phyloP scores from a whole-genome alignment of 2,329 filamentous ascomycete genomes.

The Chalaropsis thielavioides region DNA sequence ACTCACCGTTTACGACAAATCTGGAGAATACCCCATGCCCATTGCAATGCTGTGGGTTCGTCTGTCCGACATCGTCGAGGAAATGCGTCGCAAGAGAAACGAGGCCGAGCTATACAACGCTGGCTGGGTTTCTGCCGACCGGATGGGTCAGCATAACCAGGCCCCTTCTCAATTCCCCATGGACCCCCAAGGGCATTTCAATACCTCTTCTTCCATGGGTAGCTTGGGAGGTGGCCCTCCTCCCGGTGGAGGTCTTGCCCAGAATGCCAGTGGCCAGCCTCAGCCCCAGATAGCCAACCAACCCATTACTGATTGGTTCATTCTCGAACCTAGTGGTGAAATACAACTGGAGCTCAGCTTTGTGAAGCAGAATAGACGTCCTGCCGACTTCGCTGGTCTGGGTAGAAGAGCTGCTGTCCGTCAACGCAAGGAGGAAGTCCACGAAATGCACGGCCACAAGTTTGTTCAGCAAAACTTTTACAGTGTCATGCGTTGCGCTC shows the following conservation, averaged over 20 bases:
- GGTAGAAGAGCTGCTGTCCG: conserved; percentile 91
- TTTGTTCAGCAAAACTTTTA: conserved; percentile 98
- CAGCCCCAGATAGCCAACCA: conserved; percentile 39
- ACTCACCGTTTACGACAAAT: conserved; percentile 92
- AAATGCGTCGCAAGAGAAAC: conserved; percentile 93
- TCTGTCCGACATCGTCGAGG: conserved; percentile 92
- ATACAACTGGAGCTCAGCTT: conserved; percentile 89
- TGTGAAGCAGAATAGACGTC: conserved; percentile 71
- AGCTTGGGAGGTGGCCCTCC: conserved; percentile 30
- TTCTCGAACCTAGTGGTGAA: conserved; percentile 81
- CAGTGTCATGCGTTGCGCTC: conserved; percentile 98
- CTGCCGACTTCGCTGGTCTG: conserved; percentile 79
- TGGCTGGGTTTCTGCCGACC: conserved; percentile 94
- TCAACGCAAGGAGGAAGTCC: conserved; percentile 93
- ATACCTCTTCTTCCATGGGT: conserved; percentile 18
- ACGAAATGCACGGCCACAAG: conserved; percentile 98
- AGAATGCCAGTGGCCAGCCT: conserved; percentile 23
- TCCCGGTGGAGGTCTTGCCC: conserved; percentile 29
- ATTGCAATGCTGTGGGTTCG: conserved; percentile 94
- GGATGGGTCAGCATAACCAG: conserved; percentile 53
- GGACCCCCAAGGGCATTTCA: conserved; percentile 30
- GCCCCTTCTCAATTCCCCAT: conserved; percentile 45
- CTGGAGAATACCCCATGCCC: conserved; percentile 75
- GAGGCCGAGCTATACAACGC: conserved; percentile 89
- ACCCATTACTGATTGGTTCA: conserved; percentile 89